Evolutionary conservation across 805 yeast genomes (phyloP), one percentile per base, ranked within the genome.

Genomic region (Candida coleopterorum): DNA sequence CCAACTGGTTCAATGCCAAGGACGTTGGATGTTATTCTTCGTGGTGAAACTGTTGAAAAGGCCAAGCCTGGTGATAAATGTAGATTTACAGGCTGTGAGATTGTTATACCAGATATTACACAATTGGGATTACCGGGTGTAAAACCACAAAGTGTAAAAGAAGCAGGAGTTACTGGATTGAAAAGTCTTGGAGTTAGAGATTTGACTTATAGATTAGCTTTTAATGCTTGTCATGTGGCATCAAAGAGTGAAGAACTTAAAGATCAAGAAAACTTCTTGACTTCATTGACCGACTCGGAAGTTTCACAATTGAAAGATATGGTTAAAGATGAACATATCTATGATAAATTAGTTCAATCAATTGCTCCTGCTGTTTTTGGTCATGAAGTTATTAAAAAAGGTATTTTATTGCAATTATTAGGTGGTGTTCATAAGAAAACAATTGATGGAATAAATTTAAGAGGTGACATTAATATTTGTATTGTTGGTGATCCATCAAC

Each of bases 1-100:
- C 98, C 98, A 18, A 87, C 96, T 0, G 98, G 98, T 20, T 88
- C 97, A 3, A 90, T 90, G 98, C 98, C 98, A 18, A 77, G 98
- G 58, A 90, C 96, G 1, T 61, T 90, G 51, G 98, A 90, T 57
- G 90, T 90, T 17, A 84, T 90, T 35, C 63, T 90, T 40, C 73
- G 98, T 50, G 97, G 97, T 35, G 97, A 90, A 48, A 73, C 87
- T 37, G 97, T 93, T 7, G 98, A 90, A 55, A 73, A 88, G 46
- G 97, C 97, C 3, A 93, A 90, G 60, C 97, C 98, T 1, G 98
- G 98, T 47, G 97, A 90, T 60, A 84, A 86, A 56, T 85, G 96
- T 63, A 77, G 79, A 47, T 88, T 93, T 58, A 86, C 95, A 0
- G 98, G 98, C 31, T 82, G 95, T 1, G 93, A 88, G 55, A 87